Percentiles rank a stretch among this genome's conserved stretches.
Evolutionary conservation across 495 filamentous ascomycete genomes (phyloP).

Genomic region (Cenococcum geophilum): DNA sequence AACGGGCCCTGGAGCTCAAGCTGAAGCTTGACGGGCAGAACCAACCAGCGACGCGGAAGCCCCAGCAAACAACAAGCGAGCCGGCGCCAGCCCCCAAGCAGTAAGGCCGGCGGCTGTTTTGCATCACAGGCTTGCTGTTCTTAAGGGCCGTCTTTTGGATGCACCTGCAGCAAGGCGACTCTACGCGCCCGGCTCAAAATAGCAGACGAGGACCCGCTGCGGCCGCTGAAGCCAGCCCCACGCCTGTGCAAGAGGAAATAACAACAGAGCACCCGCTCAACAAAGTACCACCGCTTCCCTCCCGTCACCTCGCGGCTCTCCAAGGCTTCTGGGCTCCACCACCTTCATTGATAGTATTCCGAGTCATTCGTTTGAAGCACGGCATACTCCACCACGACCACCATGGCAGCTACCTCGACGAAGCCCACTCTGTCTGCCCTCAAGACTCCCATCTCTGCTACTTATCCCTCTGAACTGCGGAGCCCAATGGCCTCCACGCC

Average conservation of each 20-base stretch:
- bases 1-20: slow-evolving; percentile 15
- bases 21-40: neutral
- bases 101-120: slow-evolving; percentile 26
- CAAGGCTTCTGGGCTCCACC: slow-evolving; percentile 10
- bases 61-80: neutral
- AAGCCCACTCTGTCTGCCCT: slow-evolving; percentile 67
- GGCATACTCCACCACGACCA: slow-evolving; percentile 9
- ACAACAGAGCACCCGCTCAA: slow-evolving; percentile 13
- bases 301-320: slow-evolving; percentile 9
- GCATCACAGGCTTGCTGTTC: slow-evolving; percentile 12
- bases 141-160: neutral
- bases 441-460: slow-evolving; percentile 68
- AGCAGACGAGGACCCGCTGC: neutral
- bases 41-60: neutral
- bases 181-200: slow-evolving; percentile 8
- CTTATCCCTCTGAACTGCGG: slow-evolving; percentile 71
- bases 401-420: slow-evolving; percentile 35
- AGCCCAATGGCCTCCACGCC: slow-evolving; percentile 49
- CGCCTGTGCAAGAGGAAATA: slow-evolving; percentile 11
- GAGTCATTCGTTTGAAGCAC: slow-evolving; percentile 24
- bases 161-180: slow-evolving; percentile 7
- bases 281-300: slow-evolving; percentile 17
- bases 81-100: neutral
- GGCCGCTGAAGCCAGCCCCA: neutral
- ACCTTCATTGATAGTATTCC: slow-evolving; percentile 7